Conservation (phyloP, 306 rosid genomes). For the Medicago ruthenica region DNA sequence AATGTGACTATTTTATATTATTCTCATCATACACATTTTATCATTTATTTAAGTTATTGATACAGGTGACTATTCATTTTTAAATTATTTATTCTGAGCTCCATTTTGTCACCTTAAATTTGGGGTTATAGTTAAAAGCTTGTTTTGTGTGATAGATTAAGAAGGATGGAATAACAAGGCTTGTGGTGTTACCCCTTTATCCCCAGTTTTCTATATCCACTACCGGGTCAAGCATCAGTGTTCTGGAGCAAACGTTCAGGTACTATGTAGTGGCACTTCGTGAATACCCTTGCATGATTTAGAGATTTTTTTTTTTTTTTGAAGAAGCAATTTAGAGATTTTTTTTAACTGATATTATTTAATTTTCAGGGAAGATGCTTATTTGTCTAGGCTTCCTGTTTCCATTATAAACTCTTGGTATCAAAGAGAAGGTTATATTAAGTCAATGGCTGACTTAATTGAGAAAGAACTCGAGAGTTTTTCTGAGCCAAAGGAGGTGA, state of each 20-base stretch:
- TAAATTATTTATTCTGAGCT: constrained; percentile 16
- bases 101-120: constrained; percentile 35
- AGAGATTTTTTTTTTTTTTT: neutral
- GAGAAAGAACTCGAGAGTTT: constrained; percentile 75
- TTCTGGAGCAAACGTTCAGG: constrained; percentile 82
- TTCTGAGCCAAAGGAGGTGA: constrained; percentile 75
- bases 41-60: constrained; percentile 23
- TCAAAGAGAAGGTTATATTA: constrained; percentile 85
- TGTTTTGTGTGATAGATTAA: constrained; percentile 70
- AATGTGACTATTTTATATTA: constrained; percentile 11
- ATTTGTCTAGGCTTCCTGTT: constrained; percentile 83
- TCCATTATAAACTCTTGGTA: constrained; percentile 96
- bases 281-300: constrained; percentile 35
- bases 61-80: constrained; percentile 12
- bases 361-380: constrained; percentile 76
- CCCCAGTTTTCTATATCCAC: constrained; percentile 99
- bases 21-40: constrained; percentile 15
- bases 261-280: constrained; percentile 40
- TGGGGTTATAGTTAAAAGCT: constrained; percentile 33
- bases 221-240: constrained; percentile 97
- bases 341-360: constrained; percentile 40
- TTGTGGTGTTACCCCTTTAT: constrained; percentile 94
- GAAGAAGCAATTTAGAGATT: too few relatives aligned
- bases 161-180: constrained; percentile 86
- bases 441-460: constrained; percentile 94